phyloP scores from a whole-genome alignment of 2,329 filamentous ascomycete species.

The Fusarium sp. region DNA sequence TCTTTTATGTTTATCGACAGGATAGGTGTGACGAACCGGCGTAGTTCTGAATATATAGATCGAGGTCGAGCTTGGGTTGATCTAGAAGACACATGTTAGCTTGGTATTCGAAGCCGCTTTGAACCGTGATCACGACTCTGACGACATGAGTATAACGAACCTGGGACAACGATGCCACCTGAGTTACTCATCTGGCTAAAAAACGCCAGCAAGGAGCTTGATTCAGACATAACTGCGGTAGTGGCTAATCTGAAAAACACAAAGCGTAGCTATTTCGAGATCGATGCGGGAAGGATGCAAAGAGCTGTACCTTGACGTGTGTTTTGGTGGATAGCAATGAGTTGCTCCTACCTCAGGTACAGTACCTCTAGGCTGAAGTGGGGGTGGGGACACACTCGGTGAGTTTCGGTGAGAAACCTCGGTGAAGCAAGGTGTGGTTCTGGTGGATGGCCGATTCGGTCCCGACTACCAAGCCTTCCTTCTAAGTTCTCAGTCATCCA shows the following conservation, averaged over 20 bases:
- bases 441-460: not conserved
- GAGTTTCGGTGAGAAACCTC: not conserved
- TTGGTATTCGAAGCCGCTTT: not conserved
- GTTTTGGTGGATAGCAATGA: conserved; percentile 33
- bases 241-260: conserved; percentile 1
- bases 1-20: not conserved
- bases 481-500: too few relatives aligned
- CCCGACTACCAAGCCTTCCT: not conserved
- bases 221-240: conserved; percentile 55
- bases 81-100: conserved; percentile 62
- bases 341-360: conserved; percentile 9
- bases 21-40: conserved; percentile 66
- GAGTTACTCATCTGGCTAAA: conserved; percentile 62
- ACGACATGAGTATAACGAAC: conserved; percentile 50
- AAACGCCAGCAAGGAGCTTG: conserved; percentile 55
- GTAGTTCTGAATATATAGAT: conserved; percentile 92
- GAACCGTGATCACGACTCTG: conserved; percentile 6
- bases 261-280: conserved; percentile 1
- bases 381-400: conserved; percentile 24
- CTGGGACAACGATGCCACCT: conserved; percentile 63
- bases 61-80: conserved; percentile 88
- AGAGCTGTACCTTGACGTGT: conserved; percentile 44
- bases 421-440: conserved; percentile 11
- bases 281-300: conserved; percentile 18
- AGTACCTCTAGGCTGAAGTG: conserved; percentile 35